Base-by-base conservation (phyloP, 2,329 filamentous ascomycete genomes). In the Penicillium griseofulvum region DNA sequence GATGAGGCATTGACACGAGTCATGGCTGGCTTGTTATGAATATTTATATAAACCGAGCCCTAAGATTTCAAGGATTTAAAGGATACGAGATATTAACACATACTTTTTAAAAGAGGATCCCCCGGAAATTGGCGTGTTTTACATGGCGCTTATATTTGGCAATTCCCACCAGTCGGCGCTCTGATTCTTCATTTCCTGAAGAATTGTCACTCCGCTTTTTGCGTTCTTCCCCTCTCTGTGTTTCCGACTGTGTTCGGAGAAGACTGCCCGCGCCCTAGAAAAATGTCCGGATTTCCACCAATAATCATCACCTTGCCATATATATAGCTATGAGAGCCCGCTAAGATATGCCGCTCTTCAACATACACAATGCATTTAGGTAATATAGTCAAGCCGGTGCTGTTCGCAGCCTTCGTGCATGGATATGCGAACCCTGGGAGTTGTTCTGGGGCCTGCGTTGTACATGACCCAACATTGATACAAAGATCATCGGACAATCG, bases 401-500 rank as follows among this genome's bases (percentile, higher is more conserved):
- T 65, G 4, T 58, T 59, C 31, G 57, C 50, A 11, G 58, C 52
- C 31, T 45, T 64, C 4, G 68, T 49, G 7, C 54, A 65, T 42
- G 68, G 62, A 52, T 72, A 71, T 58, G 66, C 64, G 9, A 55
- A 68, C 19, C 70, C 70, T 2, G 68, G 68, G 1, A 42, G 61
- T 14, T 72, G 70, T 50, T 68, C 68, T 1, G 71, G 70, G 3
- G 56, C 59, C 8, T 73, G 71, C 52, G 66, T 65, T 26, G 63
- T 71, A 7, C 80, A 82, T 56, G 81, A 83, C 55, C 80, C 80
- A 0, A 68, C 74, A 1, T 59, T 82, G 37, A 78, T 82, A 59
- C 73, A 71, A 6, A 75, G 79, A 55, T 65, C 68, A 28, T 71
- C 72, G 1, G 80, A 83, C 61, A 76, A 78, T 16, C 78, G 62